Conservation (phyloP, 192 early-diverging fungal genomes). For the Rhizoclosmatium globosum region DNA sequence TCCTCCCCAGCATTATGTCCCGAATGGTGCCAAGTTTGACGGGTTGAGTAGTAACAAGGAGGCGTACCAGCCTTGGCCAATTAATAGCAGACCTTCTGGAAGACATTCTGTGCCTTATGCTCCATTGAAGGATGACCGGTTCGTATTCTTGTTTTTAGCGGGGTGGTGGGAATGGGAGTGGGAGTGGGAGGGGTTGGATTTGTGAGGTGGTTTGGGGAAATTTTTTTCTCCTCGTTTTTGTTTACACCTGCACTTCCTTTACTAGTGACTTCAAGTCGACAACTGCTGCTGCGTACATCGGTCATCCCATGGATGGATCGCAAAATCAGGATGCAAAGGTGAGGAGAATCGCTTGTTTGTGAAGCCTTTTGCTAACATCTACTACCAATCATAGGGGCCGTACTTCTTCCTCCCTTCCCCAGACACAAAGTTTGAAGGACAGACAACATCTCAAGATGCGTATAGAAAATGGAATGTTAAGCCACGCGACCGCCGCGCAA, state of each 20-base stretch:
- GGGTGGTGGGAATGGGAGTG: background rate
- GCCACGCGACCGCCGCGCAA: slow-evolving; percentile 23
- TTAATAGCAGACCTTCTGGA: slow-evolving; percentile 38
- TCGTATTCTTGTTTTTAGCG: background rate
- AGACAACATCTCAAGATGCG: slow-evolving; percentile 48
- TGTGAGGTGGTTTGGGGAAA: background rate
- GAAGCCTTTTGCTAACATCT: background rate
- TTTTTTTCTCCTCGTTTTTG: background rate
- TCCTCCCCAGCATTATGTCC: slow-evolving; percentile 42
- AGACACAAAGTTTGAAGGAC: slow-evolving; percentile 46
- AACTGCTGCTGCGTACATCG: slow-evolving; percentile 49
- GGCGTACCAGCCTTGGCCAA: slow-evolving; percentile 51
- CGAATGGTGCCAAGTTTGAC: slow-evolving; percentile 49
- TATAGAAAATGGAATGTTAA: slow-evolving; percentile 46
- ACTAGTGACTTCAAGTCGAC: slow-evolving; percentile 58
- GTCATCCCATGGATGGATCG: slow-evolving; percentile 30
- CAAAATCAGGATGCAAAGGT: background rate
- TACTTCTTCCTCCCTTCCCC: slow-evolving; percentile 32
- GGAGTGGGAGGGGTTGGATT: too few relatives aligned
- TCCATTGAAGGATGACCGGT: slow-evolving; percentile 46
- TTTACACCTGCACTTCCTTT: background rate
- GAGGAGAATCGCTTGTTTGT: background rate
- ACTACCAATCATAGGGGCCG: background rate
- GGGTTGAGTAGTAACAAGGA: slow-evolving; percentile 43
- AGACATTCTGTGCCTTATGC: slow-evolving; percentile 34